Evolutionary conservation across 2,329 filamentous ascomycete genomes (phyloP).

Genomic region (Penicillium sp.): DNA sequence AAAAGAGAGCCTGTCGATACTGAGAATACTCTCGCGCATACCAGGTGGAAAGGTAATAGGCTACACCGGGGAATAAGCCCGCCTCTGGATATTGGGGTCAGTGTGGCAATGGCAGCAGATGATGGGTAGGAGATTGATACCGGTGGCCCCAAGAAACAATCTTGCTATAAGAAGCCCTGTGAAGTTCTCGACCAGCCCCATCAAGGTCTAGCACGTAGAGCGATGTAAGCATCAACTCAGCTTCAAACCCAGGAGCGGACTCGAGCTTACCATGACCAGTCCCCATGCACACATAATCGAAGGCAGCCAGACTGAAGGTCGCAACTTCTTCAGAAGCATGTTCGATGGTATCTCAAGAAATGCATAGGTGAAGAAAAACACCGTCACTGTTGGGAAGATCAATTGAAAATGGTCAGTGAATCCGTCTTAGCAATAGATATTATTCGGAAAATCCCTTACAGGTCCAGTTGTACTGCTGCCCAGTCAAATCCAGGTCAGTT

Average conservation of each 20-base stretch:
- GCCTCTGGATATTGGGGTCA: neutral
- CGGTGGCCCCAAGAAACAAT: slow-evolving; percentile 42
- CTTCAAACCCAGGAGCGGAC: slow-evolving; percentile 43
- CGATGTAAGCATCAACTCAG: too few relatives aligned
- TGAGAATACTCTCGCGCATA: slow-evolving; percentile 38
- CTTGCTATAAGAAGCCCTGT: slow-evolving; percentile 47
- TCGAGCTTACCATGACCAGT: slow-evolving; percentile 21
- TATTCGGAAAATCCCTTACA: too few relatives aligned
- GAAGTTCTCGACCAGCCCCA: slow-evolving; percentile 49
- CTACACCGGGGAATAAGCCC: slow-evolving; percentile 36
- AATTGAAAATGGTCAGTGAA: too few relatives aligned
- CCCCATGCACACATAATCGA: slow-evolving; percentile 30
- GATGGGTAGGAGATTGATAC: neutral
- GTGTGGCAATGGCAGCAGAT: slow-evolving; percentile 15
- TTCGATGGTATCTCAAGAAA: slow-evolving; percentile 26
- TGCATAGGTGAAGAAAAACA: slow-evolving; percentile 19
- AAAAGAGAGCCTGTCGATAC: slow-evolving; percentile 41
- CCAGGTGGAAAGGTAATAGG: slow-evolving; percentile 37
- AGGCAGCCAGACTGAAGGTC: slow-evolving; percentile 25
- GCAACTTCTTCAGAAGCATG: slow-evolving; percentile 17
- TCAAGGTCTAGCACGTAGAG: too few relatives aligned
- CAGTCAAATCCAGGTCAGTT: slow-evolving; percentile 12
- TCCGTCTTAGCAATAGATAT: too few relatives aligned
- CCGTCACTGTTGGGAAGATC: too few relatives aligned
- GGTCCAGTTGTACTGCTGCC: slow-evolving; percentile 20